These are phyloP conservation scores for Torulaspora quercuum DNA, from an alignment of 805 yeast species.

Conservation along the genomic window DNA sequence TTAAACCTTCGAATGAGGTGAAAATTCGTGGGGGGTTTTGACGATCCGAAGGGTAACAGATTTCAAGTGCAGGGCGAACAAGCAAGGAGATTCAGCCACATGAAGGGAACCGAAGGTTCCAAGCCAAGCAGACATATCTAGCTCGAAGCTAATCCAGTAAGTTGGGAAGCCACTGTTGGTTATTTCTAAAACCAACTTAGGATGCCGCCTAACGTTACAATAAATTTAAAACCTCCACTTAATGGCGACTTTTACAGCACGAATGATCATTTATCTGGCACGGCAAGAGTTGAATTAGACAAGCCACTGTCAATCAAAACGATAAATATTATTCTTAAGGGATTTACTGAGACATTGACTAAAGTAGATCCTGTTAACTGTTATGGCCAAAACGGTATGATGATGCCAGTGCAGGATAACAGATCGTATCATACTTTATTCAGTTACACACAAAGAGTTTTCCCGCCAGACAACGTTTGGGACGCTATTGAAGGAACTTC, in stretches of 20 bases:
- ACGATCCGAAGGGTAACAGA: no score
- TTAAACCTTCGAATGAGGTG: no score
- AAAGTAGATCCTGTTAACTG: slow-evolving; percentile 24
- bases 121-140: no score
- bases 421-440: slow-evolving; percentile 29
- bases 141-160: no score
- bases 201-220: slow-evolving; percentile 24
- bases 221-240: slow-evolving; percentile 25
- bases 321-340: slow-evolving; percentile 54
- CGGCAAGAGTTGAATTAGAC: slow-evolving; percentile 23
- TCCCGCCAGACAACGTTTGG: slow-evolving; percentile 36
- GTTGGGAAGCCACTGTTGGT: no score
- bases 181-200: no score
- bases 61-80: no score
- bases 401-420: slow-evolving; percentile 30
- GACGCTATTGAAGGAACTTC: slow-evolving; percentile 30
- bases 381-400: slow-evolving; percentile 25
- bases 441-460: slow-evolving; percentile 24
- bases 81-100: no score
- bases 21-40: no score
- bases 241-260: slow-evolving; percentile 34
- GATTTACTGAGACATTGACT: slow-evolving; percentile 30
- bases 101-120: no score
- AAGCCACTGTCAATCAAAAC: slow-evolving; percentile 30
- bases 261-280: slow-evolving; percentile 30